A percentile compares a stretch with the other conserved stretches of the same genome.
phyloP scores from a whole-genome alignment of 352 stramenopile genomes.

The Globisporangium alternatum region DNA sequence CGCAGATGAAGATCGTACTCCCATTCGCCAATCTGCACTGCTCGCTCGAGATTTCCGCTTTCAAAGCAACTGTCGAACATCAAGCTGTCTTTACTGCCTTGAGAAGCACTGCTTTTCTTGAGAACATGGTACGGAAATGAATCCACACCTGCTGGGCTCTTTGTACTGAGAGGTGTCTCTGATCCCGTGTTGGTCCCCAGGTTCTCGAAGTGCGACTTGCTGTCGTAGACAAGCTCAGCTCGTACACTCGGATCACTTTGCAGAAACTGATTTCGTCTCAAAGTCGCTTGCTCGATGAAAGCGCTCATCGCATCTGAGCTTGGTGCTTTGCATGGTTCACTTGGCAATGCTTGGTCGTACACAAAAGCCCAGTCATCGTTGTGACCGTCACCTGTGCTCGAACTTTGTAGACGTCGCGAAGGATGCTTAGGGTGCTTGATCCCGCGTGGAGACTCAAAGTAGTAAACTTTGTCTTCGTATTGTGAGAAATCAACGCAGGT shows the following conservation, averaged over 20 bases:
- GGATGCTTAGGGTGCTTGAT: constrained; percentile 29
- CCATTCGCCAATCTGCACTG: constrained; percentile 72
- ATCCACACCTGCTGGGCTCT: not conserved
- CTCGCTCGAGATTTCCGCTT: constrained; percentile 87
- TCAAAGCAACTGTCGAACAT: constrained; percentile 93
- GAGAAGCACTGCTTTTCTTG: constrained; percentile 22
- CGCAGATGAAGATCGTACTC: constrained; percentile 92
- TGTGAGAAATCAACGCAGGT: not conserved
- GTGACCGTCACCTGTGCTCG: not conserved
- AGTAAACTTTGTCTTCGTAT: constrained; percentile 17
- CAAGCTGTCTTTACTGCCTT: constrained; percentile 29
- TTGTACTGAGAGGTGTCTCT: constrained; percentile 6
- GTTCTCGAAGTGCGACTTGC: constrained; percentile 19
- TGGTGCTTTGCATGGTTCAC: constrained; percentile 21
- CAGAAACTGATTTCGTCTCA: constrained; percentile 33
- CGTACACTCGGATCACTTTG: constrained; percentile 28
- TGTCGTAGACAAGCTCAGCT: constrained; percentile 58
- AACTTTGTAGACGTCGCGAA: constrained; percentile 2
- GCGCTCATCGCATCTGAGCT: constrained; percentile 13
- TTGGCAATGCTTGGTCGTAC: constrained; percentile 12
- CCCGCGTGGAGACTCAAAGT: constrained; percentile 13
- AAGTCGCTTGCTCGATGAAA: constrained; percentile 28
- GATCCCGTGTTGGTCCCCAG: constrained; percentile 2
- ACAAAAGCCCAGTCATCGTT: not conserved
- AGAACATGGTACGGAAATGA: constrained; percentile 38